These are phyloP conservation scores for Metschnikowia cubensis DNA, from an alignment of 805 yeast genomes.

Conservation along the genomic window DNA sequence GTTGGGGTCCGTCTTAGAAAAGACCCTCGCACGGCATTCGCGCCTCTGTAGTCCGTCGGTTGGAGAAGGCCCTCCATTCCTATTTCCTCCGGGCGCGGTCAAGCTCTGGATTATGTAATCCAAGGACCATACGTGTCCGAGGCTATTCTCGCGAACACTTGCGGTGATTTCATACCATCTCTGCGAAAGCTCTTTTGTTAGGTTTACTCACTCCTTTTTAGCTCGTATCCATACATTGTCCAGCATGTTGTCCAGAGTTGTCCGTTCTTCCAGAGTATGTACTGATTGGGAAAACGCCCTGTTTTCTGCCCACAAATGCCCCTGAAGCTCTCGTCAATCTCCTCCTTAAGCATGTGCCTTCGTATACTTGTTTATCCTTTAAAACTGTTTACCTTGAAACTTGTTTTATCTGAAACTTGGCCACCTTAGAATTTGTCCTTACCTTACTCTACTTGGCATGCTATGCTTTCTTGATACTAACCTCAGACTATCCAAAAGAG, in stretches of 20 bases:
- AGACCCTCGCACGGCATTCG: conserved; percentile 4
- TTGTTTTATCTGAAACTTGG: no score
- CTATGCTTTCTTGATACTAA: conserved; percentile 15
- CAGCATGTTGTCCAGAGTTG: conserved; percentile 42
- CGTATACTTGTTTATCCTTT: no score
- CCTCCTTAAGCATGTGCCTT: no score
- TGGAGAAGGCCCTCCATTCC: neutral
- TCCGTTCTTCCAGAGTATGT: conserved; percentile 44
- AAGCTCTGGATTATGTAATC: conserved; percentile 14
- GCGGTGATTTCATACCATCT: conserved; percentile 10
- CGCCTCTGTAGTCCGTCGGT: conserved; percentile 2
- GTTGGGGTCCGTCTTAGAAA: no score
- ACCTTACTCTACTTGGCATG: no score
- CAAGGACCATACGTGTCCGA: conserved; percentile 25
- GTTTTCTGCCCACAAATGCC: neutral
- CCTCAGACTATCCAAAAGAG: conserved; percentile 47
- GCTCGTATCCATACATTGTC: conserved; percentile 2
- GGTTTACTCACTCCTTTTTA: conserved; percentile 8
- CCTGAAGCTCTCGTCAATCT: no score
- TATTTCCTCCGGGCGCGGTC: conserved; percentile 6
- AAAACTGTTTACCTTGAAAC: no score
- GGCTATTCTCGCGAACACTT: conserved; percentile 8
- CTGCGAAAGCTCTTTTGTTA: conserved; percentile 4
- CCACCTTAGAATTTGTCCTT: no score
- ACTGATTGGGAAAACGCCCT: neutral